Evolutionary conservation across 345 rosid genomes (phyloP).

Genomic region (Euphorbia lathyris): DNA sequence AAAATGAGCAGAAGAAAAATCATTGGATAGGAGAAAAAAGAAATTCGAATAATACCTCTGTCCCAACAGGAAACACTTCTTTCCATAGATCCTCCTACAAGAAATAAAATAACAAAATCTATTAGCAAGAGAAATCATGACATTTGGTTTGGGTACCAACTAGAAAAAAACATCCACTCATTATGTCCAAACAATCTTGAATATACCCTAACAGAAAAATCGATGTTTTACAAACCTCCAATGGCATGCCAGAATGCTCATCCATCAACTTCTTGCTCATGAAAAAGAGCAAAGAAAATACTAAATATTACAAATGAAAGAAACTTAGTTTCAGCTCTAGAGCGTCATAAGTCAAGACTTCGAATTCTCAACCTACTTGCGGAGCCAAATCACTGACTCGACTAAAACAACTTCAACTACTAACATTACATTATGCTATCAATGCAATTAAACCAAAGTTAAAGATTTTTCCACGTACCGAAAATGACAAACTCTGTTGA

Average conservation of each 20-base stretch:
- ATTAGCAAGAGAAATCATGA: conserved; percentile 2
- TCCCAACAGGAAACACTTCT: conserved; percentile 81
- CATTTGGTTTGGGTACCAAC: not conserved
- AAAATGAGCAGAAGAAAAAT: not conserved
- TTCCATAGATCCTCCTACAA: conserved; percentile 90
- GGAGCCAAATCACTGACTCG: not conserved
- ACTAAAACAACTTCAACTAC: not conserved
- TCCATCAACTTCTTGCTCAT: too few relatives aligned
- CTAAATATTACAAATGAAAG: not conserved
- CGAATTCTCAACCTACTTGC: not conserved
- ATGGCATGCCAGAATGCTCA: not conserved
- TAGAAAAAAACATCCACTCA: not conserved
- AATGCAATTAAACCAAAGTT: not conserved
- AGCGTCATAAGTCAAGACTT: not conserved
- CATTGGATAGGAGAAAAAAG: not conserved
- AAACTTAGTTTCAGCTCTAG: not conserved
- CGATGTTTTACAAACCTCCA: not conserved
- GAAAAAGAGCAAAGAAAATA: not conserved
- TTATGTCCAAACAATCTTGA: not conserved
- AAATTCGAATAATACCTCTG: conserved; percentile 57
- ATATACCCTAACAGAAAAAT: not conserved
- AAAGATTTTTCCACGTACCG: not conserved
- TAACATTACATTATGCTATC: not conserved
- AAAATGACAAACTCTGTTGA: not conserved
- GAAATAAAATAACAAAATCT: conserved; percentile 12